Base-by-base conservation (phyloP, 225 moss, liverwort and hornwort species). In the Neckera pumila region DNA sequence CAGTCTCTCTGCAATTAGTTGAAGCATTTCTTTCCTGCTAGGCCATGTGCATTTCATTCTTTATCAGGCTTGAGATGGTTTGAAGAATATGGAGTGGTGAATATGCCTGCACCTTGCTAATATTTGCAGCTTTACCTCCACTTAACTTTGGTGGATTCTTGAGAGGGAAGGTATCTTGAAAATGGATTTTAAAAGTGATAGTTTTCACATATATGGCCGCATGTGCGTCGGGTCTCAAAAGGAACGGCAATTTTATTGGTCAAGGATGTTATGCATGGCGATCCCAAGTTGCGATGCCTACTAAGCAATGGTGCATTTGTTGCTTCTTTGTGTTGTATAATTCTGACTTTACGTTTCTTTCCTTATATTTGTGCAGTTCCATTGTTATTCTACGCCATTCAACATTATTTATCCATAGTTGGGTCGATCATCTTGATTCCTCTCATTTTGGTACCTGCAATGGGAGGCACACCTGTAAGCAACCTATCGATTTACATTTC, bases 341-440 rank as follows among this genome's bases (percentile, higher is more conserved):
- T 57, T 78, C 47, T 75, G 63, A 82, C 42, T 25, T 64, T 1
- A 18, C 3, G 10, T 63, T 12, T 67, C 58, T n/a, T 40, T 85
- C 34, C 7, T 58, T 17, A 2, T 13, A 5, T 80, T 70, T 80
- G 42, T 89, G 89, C 89, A 98, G 97, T 98, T 87, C 98, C 97
- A 67, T 40, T 97, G 90, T 89, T 98, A 54, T 84, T 98, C 26
- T 98, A 98, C 70, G 95, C 95, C 65, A 90, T 96, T 88, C 98
- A 98, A 74, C 98, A 98, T 88, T 98, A 98, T 82, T 90, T 97
- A 62, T 97, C 97, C 73, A 98, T 98, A 36, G 87, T 90, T 45
- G 97, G 97, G 28, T 98, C 97, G n/a, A 95, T 98, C 70, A 93
- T 97, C 89, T 89, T 97, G 78, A 96, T 96, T 88, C 97, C 97